A percentile compares a stretch with the other conserved stretches of the same genome.
phyloP scores from a whole-genome alignment of 352 stramenopile species.

The Sclerospora graminicola region DNA sequence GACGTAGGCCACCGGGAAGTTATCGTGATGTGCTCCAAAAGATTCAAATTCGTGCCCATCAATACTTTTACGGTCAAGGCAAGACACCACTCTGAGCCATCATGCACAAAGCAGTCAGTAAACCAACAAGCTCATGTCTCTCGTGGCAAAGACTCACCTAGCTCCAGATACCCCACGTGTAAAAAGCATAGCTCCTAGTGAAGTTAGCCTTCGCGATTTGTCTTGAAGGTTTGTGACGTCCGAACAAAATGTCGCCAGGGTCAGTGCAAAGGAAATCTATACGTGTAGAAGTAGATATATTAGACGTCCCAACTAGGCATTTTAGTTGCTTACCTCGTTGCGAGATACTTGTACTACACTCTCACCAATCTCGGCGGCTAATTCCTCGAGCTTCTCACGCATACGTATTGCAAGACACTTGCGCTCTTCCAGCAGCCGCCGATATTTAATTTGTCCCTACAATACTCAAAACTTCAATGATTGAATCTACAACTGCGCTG shows the following conservation, averaged over 20 bases:
- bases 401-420: slow-evolving; percentile 74
- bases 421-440: slow-evolving; percentile 78
- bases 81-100: slow-evolving; percentile 77
- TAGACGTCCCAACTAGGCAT: background rate
- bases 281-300: background rate
- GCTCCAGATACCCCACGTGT: slow-evolving; percentile 93
- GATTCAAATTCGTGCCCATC: slow-evolving; percentile 82
- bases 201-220: slow-evolving; percentile 43
- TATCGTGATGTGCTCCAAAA: slow-evolving; percentile 88
- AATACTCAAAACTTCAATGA: background rate
- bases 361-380: slow-evolving; percentile 86
- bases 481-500: background rate
- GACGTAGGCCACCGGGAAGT: slow-evolving; percentile 90
- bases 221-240: slow-evolving; percentile 17
- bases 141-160: slow-evolving; percentile 25
- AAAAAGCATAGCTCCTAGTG: slow-evolving; percentile 99
- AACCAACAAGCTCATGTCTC: background rate
- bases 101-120: slow-evolving; percentile 1
- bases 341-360: slow-evolving; percentile 78
- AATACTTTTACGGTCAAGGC: slow-evolving; percentile 81
- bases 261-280: slow-evolving; percentile 86
- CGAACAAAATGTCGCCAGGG: slow-evolving; percentile 64
- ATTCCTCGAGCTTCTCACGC: slow-evolving; percentile 39
- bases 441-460: slow-evolving; percentile 77
- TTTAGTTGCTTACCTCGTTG: slow-evolving; percentile 72